Evolutionary conservation across 1,284 basidiomycete species (phyloP), one percentile per base, ranked within the genome.

Genomic region (Exsudoporus floridanus): DNA sequence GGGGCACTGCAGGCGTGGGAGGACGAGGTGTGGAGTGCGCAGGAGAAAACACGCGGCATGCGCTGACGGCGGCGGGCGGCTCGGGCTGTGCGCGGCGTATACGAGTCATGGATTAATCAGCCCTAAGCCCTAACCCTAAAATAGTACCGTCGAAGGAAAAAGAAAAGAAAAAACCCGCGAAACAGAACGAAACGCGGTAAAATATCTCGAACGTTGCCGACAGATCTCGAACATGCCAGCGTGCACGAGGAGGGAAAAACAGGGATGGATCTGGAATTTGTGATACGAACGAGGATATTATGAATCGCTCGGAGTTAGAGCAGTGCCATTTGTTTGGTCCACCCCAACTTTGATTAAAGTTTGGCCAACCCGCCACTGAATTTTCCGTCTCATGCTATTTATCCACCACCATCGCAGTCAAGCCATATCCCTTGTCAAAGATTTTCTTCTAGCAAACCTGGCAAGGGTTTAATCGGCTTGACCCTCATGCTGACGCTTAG

Each of bases 401-500:
- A 68, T 71, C 66, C 63, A 46, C 66, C 63, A 65, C 60, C 66
- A 67, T 53, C 64, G 43, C 50, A n/a, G 56, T 68, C 70, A 49
- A 70, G 56, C 70, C 65, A 55, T 53, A 60, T 57, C 66, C 66
- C 66, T 68, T 68, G 66, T 68, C 66, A 60, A 36, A 56, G 36
- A 43, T 57, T 63, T 68, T 27, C 27, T 47, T 54, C 48, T 68
- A 69, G 66, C 55, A 71, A 71, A 63, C 69, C 62, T 67, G 66
- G 66, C 66, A 68, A 68, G 66, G 66, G 66, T 70, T 58, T 66
- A 55, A 60, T 67, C 69, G 66, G 57, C 64, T 69, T 64, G 66
- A 62, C 69, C 65, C 67, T 69, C 68, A 90, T 90, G 88, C 80
- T 89, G 74, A 84, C 86, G 68, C 84, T 90, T 69, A 80, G 76